Conservation (phyloP, 2,329 filamentous ascomycete species). For the Juglanconis sp. region DNA sequence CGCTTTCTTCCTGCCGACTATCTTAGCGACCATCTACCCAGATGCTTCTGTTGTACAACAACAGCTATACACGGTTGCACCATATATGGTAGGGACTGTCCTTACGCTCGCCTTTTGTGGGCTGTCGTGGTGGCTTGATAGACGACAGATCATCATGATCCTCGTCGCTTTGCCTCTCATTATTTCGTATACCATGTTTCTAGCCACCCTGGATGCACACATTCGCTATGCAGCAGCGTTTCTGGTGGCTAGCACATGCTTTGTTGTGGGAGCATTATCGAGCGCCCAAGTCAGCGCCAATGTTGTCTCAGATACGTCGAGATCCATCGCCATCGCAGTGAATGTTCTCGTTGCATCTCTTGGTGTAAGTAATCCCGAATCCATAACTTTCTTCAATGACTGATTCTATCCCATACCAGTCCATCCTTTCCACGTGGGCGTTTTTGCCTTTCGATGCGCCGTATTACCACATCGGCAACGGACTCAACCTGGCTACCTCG, state of each 20-base stretch:
- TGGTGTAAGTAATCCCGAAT: not conserved
- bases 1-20: slow-evolving; percentile 69
- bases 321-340: slow-evolving; percentile 36
- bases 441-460: slow-evolving; percentile 62
- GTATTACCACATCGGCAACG: slow-evolving; percentile 67
- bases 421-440: slow-evolving; percentile 56
- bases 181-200: slow-evolving; percentile 66
- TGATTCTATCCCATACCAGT: slow-evolving; percentile 6
- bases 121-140: slow-evolving; percentile 57
- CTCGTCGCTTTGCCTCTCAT: slow-evolving; percentile 58
- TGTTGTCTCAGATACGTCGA: slow-evolving; percentile 65
- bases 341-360: slow-evolving; percentile 17
- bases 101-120: slow-evolving; percentile 59
- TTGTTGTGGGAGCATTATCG: slow-evolving; percentile 59
- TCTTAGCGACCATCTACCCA: slow-evolving; percentile 67
- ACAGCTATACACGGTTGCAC: slow-evolving; percentile 68
- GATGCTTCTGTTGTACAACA: slow-evolving; percentile 52
- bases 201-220: slow-evolving; percentile 46
- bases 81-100: slow-evolving; percentile 64
- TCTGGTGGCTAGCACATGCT: slow-evolving; percentile 60
- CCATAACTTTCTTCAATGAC: too few relatives aligned
- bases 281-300: slow-evolving; percentile 67
- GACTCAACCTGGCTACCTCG: slow-evolving; percentile 63
- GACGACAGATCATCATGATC: slow-evolving; percentile 59
- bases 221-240: slow-evolving; percentile 68